Evolutionary conservation across 306 rosid species (phyloP).

Genomic region (Malus sylvestris): DNA sequence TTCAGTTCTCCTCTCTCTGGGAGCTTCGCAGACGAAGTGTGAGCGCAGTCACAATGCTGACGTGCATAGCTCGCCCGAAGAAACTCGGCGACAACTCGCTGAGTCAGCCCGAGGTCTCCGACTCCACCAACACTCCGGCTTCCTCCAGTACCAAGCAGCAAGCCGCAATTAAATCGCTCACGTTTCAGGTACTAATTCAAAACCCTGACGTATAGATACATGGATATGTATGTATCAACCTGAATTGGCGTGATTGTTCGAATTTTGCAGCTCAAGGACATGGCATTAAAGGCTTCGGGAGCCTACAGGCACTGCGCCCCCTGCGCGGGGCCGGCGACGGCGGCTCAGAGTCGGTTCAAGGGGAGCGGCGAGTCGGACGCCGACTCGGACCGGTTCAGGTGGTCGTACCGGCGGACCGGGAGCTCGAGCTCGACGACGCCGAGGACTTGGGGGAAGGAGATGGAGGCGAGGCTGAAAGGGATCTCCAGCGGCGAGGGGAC

Average conservation of each 20-base stretch:
- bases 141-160: constrained; percentile 38
- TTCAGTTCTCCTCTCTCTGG: not conserved
- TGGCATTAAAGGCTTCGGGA: constrained; percentile 94
- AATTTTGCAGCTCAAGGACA: constrained; percentile 59
- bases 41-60: constrained; percentile 49
- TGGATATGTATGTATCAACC: no score
- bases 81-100: constrained; percentile 60
- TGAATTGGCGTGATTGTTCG: not conserved
- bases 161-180: constrained; percentile 60
- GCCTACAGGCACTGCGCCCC: constrained; percentile 76
- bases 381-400: constrained; percentile 67
- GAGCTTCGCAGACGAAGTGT: not conserved
- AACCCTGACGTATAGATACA: not conserved
- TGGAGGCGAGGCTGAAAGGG: constrained; percentile 90
- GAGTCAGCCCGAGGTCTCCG: constrained; percentile 57
- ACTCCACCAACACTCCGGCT: constrained; percentile 32
- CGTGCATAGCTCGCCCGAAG: constrained; percentile 89
- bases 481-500: constrained; percentile 86
- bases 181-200: constrained; percentile 54
- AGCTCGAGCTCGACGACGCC: constrained; percentile 73
- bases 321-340: constrained; percentile 50
- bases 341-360: constrained; percentile 28
- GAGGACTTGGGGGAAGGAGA: constrained; percentile 82
- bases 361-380: constrained; percentile 53
- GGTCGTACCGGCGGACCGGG: constrained; percentile 71